Conservation (phyloP, 495 filamentous ascomycete genomes). For the Arthonia radiata region DNA sequence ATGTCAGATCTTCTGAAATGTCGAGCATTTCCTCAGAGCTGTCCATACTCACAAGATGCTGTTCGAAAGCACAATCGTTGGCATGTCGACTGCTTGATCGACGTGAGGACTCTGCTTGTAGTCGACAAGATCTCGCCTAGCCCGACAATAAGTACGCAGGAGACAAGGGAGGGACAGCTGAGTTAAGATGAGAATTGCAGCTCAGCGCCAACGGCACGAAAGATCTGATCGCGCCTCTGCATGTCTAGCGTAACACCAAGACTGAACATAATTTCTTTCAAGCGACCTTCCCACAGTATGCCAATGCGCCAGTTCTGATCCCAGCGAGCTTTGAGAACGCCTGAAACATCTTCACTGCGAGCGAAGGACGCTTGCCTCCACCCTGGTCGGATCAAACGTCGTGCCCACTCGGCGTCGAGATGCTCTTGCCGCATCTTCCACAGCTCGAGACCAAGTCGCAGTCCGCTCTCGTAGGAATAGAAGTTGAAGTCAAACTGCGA, state of each 20-base stretch:
- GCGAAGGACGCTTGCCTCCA: slow-evolving; percentile 13
- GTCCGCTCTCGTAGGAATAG: slow-evolving; percentile 88
- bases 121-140: too few relatives aligned
- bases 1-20: too few relatives aligned
- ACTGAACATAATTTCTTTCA: slow-evolving; percentile 83
- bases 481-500: slow-evolving; percentile 91
- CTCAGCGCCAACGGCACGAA: slow-evolving; percentile 61
- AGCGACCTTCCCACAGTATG: slow-evolving; percentile 75
- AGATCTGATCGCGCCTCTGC: slow-evolving; percentile 39
- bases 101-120: too few relatives aligned
- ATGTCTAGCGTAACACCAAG: slow-evolving; percentile 56
- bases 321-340: slow-evolving; percentile 72
- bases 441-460: slow-evolving; percentile 71
- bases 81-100: too few relatives aligned
- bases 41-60: too few relatives aligned
- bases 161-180: too few relatives aligned
- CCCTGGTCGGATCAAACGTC: slow-evolving; percentile 9
- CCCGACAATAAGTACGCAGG: too few relatives aligned
- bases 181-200: slow-evolving; percentile 65
- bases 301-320: slow-evolving; percentile 68
- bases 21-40: too few relatives aligned
- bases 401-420: slow-evolving; percentile 16
- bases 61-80: too few relatives aligned
- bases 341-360: slow-evolving; percentile 48
- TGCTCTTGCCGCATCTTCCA: slow-evolving; percentile 37